These are phyloP conservation scores for Lyophyllum semitale DNA, from an alignment of 768 basidiomycete species.

Conservation along the genomic window DNA sequence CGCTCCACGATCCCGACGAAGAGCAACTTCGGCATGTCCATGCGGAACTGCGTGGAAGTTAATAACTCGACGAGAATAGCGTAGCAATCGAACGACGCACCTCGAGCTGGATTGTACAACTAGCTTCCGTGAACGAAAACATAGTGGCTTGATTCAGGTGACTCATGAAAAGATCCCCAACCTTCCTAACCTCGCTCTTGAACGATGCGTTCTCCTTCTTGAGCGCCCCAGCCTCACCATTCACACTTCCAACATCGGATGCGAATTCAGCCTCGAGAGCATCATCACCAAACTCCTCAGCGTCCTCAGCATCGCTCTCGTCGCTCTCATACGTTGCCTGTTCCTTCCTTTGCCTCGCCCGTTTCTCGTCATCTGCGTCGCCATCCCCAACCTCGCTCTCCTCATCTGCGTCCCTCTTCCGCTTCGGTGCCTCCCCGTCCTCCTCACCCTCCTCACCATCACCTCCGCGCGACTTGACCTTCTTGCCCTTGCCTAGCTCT, in stretches of 20 bases:
- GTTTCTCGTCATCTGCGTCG: constrained; percentile 81
- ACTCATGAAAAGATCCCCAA: constrained; percentile 54
- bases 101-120: constrained; percentile 82
- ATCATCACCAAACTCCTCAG: constrained; percentile 52
- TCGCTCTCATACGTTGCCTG: constrained; percentile 79
- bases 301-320: constrained; percentile 55
- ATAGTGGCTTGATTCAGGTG: constrained; percentile 66
- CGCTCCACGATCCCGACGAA: constrained; percentile 93
- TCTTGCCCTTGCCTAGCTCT: constrained; percentile 83
- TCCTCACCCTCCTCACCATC: constrained; percentile 58
- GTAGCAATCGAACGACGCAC: constrained; percentile 45
- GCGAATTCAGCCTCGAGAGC: constrained; percentile 68
- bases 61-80: constrained; percentile 1
- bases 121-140: constrained; percentile 68
- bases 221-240: constrained; percentile 27
- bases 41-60: constrained; percentile 61
- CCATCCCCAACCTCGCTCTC: constrained; percentile 80
- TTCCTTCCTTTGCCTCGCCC: constrained; percentile 68
- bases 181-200: constrained; percentile 41
- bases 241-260: constrained; percentile 45
- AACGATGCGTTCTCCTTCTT: constrained; percentile 33
- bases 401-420: constrained; percentile 55
- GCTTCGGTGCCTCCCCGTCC: constrained; percentile 31
- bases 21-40: constrained; percentile 89
- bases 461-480: constrained; percentile 42